Conservation (phyloP, 2,329 filamentous ascomycete genomes). For the Sphaerulina populicola region DNA sequence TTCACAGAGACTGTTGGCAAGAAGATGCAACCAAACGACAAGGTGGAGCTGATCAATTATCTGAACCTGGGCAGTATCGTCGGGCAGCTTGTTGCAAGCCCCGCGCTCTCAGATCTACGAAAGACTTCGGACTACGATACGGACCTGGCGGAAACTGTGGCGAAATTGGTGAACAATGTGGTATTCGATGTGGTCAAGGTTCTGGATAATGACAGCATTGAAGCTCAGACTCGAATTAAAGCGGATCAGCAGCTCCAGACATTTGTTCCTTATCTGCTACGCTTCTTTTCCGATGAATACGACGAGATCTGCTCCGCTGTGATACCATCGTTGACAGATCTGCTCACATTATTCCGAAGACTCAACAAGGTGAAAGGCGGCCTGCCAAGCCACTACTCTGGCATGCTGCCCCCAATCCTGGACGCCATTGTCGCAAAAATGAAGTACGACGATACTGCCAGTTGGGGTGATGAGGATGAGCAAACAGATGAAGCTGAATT, state of each 20-base stretch:
- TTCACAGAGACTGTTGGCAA: constrained; percentile 94
- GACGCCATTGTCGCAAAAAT: constrained; percentile 92
- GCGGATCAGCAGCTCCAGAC: constrained; percentile 74
- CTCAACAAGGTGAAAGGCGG: constrained; percentile 53
- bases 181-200: constrained; percentile 80
- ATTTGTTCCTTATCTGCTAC: constrained; percentile 78
- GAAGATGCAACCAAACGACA: constrained; percentile 92
- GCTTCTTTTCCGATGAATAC: constrained; percentile 96
- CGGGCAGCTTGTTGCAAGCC: constrained; percentile 73
- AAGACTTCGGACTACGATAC: constrained; percentile 85
- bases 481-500: constrained; percentile 97
- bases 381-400: constrained; percentile 65
- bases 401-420: constrained; percentile 77
- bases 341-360: constrained; percentile 83
- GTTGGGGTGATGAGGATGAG: constrained; percentile 88
- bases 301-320: constrained; percentile 96
- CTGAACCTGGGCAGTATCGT: constrained; percentile 81
- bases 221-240: constrained; percentile 57
- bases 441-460: constrained; percentile 91
- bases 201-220: constrained; percentile 60
- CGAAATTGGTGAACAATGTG: constrained; percentile 87
- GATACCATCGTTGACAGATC: constrained; percentile 84
- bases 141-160: constrained; percentile 88
- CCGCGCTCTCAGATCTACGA: constrained; percentile 68
- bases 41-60: constrained; percentile 87